Base-by-base conservation (phyloP, 805 yeast species). In the Tetrapisispora fleetii region DNA sequence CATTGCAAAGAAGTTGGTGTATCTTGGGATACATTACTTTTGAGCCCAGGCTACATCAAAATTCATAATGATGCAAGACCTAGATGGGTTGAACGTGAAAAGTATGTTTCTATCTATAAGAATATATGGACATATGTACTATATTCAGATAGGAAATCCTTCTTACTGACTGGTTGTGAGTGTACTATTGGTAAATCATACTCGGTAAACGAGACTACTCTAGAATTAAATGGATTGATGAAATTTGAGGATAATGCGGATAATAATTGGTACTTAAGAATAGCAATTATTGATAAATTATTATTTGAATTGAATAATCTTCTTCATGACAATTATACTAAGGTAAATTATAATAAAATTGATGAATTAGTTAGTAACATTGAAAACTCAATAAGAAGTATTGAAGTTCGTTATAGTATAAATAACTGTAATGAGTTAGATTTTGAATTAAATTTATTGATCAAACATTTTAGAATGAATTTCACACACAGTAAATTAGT, bases 111-210 rank as follows among this genome's bases (percentile, higher is more conserved):
- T 49, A 37, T 58, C 3, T 59, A 51, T 40, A 53, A 52, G 39
- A 54, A 47, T 38, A 54, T 63, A 11, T 64, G 67, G 67, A 38
- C 57, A 14, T 55, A 56, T 38, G 57, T 61, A 7, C 32, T 64
- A 18, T 53, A 46, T 46, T 63, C 64, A 66, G 68, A 64, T 44
- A 56, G 68, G 37, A 64, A 64, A 28, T 47, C 59, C 52, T 50
- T 56, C 11, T 45, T 64, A 8, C 47, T 60, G 10, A 62, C 55
- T 39, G 68, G 68, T 13, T 60, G 55, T 43, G 65, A 61, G 45
- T 60, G 64, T 47, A 46, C 52, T 13, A 52, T 60, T 16, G 57
- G 56, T 10, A 62, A 58, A 43, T 50, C 65, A 2, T 56, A 9
- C 50, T 49, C 37, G 2, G 17, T 41, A 8, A 41, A 28, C 19